Conservation (phyloP, 352 stramenopile genomes). For the Globisporangium cystogenes region DNA sequence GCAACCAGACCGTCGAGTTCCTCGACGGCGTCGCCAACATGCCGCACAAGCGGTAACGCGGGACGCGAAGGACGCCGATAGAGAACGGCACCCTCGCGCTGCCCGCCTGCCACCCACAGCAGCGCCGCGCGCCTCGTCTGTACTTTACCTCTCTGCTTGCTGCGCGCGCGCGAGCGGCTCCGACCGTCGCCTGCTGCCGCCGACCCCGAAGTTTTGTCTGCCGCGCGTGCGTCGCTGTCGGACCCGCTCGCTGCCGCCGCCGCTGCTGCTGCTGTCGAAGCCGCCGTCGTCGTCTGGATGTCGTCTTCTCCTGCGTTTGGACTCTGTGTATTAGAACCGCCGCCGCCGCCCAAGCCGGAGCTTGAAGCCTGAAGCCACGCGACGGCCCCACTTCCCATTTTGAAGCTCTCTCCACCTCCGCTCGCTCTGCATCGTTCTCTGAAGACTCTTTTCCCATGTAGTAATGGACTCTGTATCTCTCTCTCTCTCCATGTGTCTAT, state of each 20-base stretch:
- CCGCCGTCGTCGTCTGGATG: conserved; percentile 1
- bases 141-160: not conserved
- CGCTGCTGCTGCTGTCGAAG: not conserved
- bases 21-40: conserved; percentile 79
- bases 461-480: too few relatives aligned
- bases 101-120: not conserved
- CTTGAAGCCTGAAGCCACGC: too few relatives aligned
- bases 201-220: not conserved
- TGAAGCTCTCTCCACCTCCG: not conserved
- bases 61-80: not conserved
- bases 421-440: not conserved
- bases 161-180: not conserved
- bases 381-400: not conserved
- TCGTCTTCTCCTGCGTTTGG: not conserved
- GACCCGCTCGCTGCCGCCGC: not conserved
- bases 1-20: conserved; percentile 83
- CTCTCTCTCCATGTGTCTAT: not conserved
- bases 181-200: not conserved
- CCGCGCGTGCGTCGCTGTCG: not conserved
- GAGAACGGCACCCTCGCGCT: not conserved
- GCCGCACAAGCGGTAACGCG: conserved; percentile 65
- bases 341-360: too few relatives aligned
- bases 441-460: not conserved
- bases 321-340: not conserved
- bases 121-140: not conserved